These are phyloP conservation scores for Beta lomatogona DNA, from an alignment of 179 eudicot species.

Conservation along the genomic window DNA sequence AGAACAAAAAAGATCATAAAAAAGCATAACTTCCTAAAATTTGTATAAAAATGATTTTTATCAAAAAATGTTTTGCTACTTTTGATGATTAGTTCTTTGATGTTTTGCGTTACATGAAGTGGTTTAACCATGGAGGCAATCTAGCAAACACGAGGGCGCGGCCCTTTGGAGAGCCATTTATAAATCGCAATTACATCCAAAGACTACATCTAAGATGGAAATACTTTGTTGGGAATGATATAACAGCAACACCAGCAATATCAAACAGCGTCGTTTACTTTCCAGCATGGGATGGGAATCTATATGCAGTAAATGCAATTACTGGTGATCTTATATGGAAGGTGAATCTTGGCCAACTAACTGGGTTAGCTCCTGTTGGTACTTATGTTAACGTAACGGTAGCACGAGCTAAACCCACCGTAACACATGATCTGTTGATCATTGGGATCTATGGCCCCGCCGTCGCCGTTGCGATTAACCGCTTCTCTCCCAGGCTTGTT, in stretches of 20 bases:
- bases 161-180: slow-evolving; percentile 27
- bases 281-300: slow-evolving; percentile 43
- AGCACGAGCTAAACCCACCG: slow-evolving; percentile 33
- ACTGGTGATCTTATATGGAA: slow-evolving; percentile 39
- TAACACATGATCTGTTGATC: slow-evolving; percentile 30
- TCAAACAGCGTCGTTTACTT: slow-evolving; percentile 34
- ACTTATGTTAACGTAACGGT: slow-evolving; percentile 29
- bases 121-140: slow-evolving; percentile 44
- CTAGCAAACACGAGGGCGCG: slow-evolving; percentile 37
- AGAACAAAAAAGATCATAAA: no score
- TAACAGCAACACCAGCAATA: slow-evolving; percentile 46
- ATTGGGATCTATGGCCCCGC: slow-evolving; percentile 42
- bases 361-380: slow-evolving; percentile 31
- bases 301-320: slow-evolving; percentile 35
- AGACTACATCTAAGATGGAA: slow-evolving; percentile 34
- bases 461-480: slow-evolving; percentile 33
- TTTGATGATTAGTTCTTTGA: neutral
- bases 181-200: slow-evolving; percentile 24
- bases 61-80: no score
- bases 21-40: no score
- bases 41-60: no score
- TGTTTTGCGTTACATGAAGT: slow-evolving; percentile 7
- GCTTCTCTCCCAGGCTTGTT: slow-evolving; percentile 30
- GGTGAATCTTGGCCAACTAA: slow-evolving; percentile 31
- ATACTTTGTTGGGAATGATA: slow-evolving; percentile 33